phyloP scores from a whole-genome alignment of 176 grass and related monocot genomes.

The Carex myosuroides region DNA sequence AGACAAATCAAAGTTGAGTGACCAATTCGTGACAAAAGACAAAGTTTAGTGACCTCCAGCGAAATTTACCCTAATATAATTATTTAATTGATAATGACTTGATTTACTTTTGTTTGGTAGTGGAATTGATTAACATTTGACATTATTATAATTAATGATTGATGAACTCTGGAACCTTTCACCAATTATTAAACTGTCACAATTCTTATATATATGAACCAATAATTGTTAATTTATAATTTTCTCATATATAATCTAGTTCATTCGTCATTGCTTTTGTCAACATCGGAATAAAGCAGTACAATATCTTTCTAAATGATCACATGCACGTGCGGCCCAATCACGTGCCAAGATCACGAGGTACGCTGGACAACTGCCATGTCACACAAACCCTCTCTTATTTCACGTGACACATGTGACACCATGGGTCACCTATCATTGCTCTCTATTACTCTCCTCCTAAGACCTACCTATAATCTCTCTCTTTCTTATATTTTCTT shows the following conservation, averaged over 20 bases:
- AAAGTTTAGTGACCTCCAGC: too few relatives aligned
- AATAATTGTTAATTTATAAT: not conserved
- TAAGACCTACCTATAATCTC: not conserved
- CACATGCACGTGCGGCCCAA: not conserved
- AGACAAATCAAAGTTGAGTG: too few relatives aligned
- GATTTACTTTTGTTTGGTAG: too few relatives aligned
- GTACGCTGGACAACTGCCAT: not conserved
- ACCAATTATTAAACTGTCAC: not conserved
- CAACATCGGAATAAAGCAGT: not conserved
- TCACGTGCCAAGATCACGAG: not conserved
- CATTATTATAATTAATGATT: too few relatives aligned
- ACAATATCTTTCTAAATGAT: not conserved
- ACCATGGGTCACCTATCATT: not conserved
- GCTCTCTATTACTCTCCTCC: not conserved
- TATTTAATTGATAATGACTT: too few relatives aligned
- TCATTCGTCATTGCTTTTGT: not conserved
- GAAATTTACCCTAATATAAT: too few relatives aligned
- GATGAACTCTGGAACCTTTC: not conserved
- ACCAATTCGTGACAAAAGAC: too few relatives aligned
- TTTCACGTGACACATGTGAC: slow-evolving; percentile 2
- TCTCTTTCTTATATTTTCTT: too few relatives aligned
- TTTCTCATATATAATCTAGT: too few relatives aligned
- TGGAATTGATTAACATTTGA: too few relatives aligned
- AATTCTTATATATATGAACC: not conserved
- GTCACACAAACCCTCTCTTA: not conserved